Percentiles rank a stretch among this genome's conserved stretches.
Evolutionary conservation across 768 basidiomycete species (phyloP).

Genomic region (Boletus tylopilopsis): DNA sequence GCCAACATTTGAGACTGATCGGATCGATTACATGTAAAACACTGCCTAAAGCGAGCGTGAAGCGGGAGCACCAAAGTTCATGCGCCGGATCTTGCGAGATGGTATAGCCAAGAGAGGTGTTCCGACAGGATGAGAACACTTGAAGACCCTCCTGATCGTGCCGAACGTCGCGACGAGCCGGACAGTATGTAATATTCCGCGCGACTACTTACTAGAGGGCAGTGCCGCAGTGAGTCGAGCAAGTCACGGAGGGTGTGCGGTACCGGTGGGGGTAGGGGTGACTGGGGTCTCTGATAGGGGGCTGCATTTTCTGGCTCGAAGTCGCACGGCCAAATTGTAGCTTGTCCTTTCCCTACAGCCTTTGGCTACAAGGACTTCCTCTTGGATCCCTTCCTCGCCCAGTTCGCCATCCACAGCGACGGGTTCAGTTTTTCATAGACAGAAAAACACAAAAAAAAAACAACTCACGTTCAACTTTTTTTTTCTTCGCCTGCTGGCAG

Average conservation of each 20-base stretch:
- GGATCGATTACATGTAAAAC: no score
- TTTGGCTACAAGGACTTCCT: conserved; percentile 34
- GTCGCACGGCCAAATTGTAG: conserved; percentile 32
- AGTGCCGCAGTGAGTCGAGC: conserved; percentile 2
- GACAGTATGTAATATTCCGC: no score
- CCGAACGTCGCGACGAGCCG: background rate
- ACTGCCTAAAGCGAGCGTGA: no score
- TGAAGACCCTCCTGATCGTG: background rate
- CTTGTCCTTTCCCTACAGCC: conserved; percentile 37
- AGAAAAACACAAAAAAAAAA: conserved; percentile 27
- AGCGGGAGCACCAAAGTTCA: no score
- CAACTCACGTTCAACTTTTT: conserved; percentile 46
- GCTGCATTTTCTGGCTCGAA: conserved; percentile 28
- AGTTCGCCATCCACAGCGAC: conserved; percentile 37
- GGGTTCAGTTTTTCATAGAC: conserved; percentile 38
- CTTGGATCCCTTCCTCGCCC: conserved; percentile 17
- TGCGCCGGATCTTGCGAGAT: no score
- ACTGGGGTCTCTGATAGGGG: conserved; percentile 25
- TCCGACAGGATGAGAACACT: no score
- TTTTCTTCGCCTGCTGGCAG: conserved; percentile 86
- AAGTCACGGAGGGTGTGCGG: conserved; percentile 7
- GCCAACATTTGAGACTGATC: no score
- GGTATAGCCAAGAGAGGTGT: no score
- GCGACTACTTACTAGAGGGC: no score
- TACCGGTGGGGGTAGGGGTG: conserved; percentile 20